phyloP scores from a whole-genome alignment of 768 basidiomycete species.

The Suillus ampliporus region DNA sequence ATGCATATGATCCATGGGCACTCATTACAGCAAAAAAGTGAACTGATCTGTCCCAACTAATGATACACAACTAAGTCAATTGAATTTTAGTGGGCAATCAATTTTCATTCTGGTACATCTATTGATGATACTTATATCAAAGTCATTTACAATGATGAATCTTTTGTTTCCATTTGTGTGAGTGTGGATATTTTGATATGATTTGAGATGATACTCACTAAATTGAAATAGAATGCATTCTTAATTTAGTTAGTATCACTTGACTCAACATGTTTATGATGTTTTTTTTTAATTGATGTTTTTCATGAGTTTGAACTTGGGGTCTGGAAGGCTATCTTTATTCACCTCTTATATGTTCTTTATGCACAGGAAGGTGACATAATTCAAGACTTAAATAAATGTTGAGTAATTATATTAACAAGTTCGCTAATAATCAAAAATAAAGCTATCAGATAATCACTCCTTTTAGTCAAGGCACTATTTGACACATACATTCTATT shows the following conservation, averaged over 20 bases:
- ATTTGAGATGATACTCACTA: background rate
- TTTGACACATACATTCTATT: too few relatives aligned
- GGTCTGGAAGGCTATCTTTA: constrained; percentile 31
- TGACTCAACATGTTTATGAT: constrained; percentile 21
- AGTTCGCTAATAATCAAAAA: constrained; percentile 6
- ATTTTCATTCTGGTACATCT: too few relatives aligned
- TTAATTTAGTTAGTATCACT: constrained; percentile 11
- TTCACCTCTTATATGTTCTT: constrained; percentile 25
- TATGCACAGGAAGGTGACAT: background rate
- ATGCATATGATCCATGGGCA: too few relatives aligned
- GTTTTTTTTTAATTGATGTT: constrained; percentile 21
- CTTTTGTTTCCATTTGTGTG: too few relatives aligned
- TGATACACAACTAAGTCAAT: too few relatives aligned
- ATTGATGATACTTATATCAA: too few relatives aligned
- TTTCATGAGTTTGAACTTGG: constrained; percentile 30
- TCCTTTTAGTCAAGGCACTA: constrained; percentile 32
- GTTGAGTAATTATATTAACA: background rate
- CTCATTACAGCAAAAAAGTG: too few relatives aligned
- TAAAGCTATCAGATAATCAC: constrained; percentile 18
- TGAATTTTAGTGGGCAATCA: too few relatives aligned
- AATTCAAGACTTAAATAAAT: background rate
- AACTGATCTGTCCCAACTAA: too few relatives aligned
- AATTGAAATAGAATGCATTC: too few relatives aligned
- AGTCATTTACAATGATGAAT: too few relatives aligned
- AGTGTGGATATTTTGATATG: too few relatives aligned